phyloP scores from a whole-genome alignment of 345 rosid genomes.

The Salix koriyanagi region DNA sequence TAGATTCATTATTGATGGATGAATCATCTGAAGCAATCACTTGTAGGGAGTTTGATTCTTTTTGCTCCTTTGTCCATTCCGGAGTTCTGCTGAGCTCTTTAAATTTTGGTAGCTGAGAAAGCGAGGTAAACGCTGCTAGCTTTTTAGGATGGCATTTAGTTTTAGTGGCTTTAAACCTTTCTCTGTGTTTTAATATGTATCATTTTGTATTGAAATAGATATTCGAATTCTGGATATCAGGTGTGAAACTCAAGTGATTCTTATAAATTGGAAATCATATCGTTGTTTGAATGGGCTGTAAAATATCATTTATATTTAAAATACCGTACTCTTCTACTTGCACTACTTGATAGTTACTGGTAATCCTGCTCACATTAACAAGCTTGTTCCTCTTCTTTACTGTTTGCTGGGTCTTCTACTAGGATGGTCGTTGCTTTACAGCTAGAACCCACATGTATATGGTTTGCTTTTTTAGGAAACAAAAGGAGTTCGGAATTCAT shows the following conservation, averaged over 20 bases:
- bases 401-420: not conserved
- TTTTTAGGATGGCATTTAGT: not conserved
- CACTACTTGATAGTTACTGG: not conserved
- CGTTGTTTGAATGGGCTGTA: not conserved
- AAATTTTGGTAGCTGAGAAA: not conserved
- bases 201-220: not conserved
- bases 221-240: not conserved
- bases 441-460: constrained; percentile 31
- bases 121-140: not conserved
- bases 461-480: constrained; percentile 47
- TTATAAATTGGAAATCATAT: not conserved
- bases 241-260: not conserved
- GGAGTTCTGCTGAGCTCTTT: not conserved
- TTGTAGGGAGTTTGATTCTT: not conserved
- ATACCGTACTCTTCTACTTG: not conserved
- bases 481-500: constrained; percentile 23
- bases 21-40: not conserved
- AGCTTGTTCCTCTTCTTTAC: not conserved
- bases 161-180: not conserved
- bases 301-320: not conserved
- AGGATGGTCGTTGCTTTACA: constrained; percentile 30
- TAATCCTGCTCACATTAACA: not conserved
- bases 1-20: not conserved
- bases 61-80: not conserved
- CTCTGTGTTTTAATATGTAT: not conserved